phyloP scores from a whole-genome alignment of 148 eudicot species.

The Fallopia convolvulus region DNA sequence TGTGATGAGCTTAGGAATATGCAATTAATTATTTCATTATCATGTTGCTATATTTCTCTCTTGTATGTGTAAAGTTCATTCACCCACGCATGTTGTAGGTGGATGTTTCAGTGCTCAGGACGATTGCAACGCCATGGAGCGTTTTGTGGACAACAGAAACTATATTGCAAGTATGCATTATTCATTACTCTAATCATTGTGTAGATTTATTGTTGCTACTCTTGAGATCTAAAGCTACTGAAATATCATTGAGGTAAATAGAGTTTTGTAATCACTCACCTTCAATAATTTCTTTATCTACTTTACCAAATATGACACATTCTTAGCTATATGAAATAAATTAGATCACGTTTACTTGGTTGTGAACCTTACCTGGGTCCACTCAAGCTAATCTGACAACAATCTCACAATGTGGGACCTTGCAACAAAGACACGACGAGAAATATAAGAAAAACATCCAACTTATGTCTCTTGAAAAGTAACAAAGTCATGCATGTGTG shows the following conservation, averaged over 20 bases:
- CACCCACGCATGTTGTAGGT: slow-evolving; percentile 29
- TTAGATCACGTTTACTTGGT: not conserved
- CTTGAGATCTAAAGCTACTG: not conserved
- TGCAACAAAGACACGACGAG: no score
- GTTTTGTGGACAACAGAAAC: slow-evolving; percentile 91
- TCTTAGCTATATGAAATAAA: not conserved
- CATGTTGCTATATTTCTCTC: not conserved
- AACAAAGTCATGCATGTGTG: no score
- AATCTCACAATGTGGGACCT: no score
- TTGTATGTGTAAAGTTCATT: not conserved
- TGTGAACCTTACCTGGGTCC: no score
- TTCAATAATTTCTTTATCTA: not conserved
- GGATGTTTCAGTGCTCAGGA: slow-evolving; percentile 37
- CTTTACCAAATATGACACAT: not conserved
- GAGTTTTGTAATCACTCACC: not conserved
- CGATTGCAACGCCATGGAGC: slow-evolving; percentile 60
- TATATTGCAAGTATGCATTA: slow-evolving; percentile 48
- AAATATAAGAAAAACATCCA: no score
- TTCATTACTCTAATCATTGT: not conserved
- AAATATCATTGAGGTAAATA: not conserved
- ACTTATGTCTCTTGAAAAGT: no score
- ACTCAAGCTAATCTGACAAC: no score
- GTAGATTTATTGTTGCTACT: not conserved
- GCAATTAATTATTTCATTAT: not conserved
- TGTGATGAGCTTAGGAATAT: not conserved